phyloP scores from a whole-genome alignment of 75 land plant species.

The Picea sitchensis region DNA sequence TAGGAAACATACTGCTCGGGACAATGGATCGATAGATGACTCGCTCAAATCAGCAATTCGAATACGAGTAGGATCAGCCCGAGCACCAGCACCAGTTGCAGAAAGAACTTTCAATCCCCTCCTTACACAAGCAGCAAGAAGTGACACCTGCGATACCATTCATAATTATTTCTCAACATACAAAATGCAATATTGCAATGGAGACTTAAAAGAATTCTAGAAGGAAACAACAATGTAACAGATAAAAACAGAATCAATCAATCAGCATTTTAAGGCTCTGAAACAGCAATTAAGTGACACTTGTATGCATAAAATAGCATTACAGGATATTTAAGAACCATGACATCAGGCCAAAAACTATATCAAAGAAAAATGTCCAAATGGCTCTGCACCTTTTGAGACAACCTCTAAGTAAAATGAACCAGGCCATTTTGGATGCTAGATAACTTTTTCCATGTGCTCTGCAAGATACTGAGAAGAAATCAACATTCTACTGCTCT shows the following conservation, averaged over 20 bases:
- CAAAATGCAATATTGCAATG: background rate
- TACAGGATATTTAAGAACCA: background rate
- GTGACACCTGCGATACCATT: conserved; percentile 58
- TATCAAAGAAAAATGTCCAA: background rate
- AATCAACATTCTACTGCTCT: background rate
- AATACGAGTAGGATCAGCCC: conserved; percentile 97
- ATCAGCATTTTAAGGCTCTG: background rate
- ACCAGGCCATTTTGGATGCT: background rate
- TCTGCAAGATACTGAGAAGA: background rate
- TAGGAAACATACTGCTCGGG: conserved; percentile 68
- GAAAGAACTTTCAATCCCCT: conserved; percentile 84
- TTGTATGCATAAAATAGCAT: background rate
- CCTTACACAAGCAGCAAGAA: conserved; percentile 89
- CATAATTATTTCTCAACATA: background rate
- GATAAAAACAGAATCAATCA: background rate
- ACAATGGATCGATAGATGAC: conserved; percentile 92
- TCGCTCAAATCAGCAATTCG: conserved; percentile 89
- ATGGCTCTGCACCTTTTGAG: background rate
- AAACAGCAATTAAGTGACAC: background rate
- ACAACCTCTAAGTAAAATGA: no score
- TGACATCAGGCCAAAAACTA: background rate
- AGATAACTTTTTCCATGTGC: background rate
- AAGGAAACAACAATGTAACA: background rate
- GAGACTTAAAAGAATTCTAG: no score
- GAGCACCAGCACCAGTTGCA: conserved; percentile 96